phyloP scores from a whole-genome alignment of 345 rosid species.

The Dovyalis caffra region DNA sequence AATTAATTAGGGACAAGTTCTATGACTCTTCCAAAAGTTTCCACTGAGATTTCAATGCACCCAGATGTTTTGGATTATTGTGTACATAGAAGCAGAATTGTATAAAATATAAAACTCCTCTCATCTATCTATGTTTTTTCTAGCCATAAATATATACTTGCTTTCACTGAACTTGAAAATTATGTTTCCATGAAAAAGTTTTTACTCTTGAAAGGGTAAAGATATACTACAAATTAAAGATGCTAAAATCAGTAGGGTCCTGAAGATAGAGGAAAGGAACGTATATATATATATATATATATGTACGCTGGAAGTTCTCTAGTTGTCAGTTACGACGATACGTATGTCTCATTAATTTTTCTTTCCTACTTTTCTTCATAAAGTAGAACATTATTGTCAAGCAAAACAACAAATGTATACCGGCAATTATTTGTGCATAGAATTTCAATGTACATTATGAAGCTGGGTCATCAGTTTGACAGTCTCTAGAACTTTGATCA shows the following conservation, averaged over 20 bases:
- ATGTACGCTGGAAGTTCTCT: neutral
- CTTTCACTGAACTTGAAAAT: neutral
- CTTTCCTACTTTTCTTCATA: neutral
- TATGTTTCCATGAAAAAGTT: neutral
- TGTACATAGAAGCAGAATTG: neutral
- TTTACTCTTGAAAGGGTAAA: neutral
- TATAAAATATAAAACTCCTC: neutral
- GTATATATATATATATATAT: too few species aligned
- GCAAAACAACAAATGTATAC: neutral
- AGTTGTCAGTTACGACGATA: neutral
- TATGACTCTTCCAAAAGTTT: constrained; percentile 3
- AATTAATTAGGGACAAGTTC: neutral
- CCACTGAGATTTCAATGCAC: constrained; percentile 8
- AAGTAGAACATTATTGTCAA: neutral
- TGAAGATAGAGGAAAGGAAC: neutral
- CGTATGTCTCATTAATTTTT: neutral
- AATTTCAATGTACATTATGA: neutral
- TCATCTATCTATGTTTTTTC: neutral
- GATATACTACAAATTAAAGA: neutral
- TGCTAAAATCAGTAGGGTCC: neutral
- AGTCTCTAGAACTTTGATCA: neutral
- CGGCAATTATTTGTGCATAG: neutral
- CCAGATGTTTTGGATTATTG: neutral
- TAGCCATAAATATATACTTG: neutral
- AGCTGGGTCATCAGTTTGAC: neutral